phyloP scores from a whole-genome alignment of 768 basidiomycete species.

The Lepiota venenata region DNA sequence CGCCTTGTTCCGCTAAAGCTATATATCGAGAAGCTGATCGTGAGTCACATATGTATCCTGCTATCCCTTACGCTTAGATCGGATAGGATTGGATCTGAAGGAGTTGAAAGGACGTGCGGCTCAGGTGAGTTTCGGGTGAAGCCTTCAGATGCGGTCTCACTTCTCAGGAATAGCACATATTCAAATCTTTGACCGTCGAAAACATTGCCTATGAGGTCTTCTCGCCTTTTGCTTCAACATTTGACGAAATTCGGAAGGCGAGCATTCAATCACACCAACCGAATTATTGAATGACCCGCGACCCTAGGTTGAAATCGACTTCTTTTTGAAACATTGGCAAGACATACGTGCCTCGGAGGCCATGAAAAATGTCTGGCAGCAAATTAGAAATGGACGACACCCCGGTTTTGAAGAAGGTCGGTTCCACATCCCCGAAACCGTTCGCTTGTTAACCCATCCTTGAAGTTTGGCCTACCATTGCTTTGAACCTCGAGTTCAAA shows the following conservation, averaged over 20 bases:
- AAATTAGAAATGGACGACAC: conserved; percentile 79
- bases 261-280: conserved; percentile 4
- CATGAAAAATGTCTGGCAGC: conserved; percentile 82
- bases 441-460: neutral
- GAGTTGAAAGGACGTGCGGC: conserved; percentile 76
- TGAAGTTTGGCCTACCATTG: conserved; percentile 67
- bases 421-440: neutral
- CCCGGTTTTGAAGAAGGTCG: conserved; percentile 86
- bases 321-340: conserved; percentile 79
- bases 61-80: neutral
- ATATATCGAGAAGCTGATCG: conserved; percentile 82
- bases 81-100: conserved; percentile 61
- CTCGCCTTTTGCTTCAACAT: conserved; percentile 78
- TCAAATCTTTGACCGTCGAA: conserved; percentile 67
- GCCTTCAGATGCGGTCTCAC: neutral
- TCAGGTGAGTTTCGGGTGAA: conserved; percentile 23
- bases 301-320: conserved; percentile 61
- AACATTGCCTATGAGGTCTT: conserved; percentile 88
- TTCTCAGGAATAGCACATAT: conserved; percentile 54
- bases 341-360: conserved; percentile 81
- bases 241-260: conserved; percentile 78
- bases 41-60: conserved; percentile 30
- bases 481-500: conserved; percentile 59
- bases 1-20: conserved; percentile 81
- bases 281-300: conserved; percentile 30